phyloP scores from a whole-genome alignment of 192 early-diverging fungal species.

The Coemansia sp. region DNA sequence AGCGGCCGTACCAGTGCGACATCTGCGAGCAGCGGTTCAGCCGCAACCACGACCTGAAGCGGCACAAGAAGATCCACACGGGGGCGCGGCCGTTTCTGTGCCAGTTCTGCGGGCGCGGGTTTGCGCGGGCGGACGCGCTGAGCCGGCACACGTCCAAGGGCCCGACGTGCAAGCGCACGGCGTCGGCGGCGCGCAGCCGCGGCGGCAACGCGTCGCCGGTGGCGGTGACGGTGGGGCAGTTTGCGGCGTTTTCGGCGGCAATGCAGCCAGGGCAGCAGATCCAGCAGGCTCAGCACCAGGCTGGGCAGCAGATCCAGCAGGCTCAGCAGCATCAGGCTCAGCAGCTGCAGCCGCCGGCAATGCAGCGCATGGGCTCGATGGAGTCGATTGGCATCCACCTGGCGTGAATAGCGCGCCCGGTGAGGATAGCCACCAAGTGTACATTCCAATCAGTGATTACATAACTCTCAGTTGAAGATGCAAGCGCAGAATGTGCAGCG shows the following conservation, averaged over 20 bases:
- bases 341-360: constrained; percentile 12
- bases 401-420: constrained; percentile 1
- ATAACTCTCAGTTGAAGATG: no score
- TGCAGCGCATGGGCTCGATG: constrained; percentile 23
- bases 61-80: constrained; percentile 67
- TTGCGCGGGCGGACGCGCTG: constrained; percentile 47
- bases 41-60: constrained; percentile 73
- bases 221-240: not conserved
- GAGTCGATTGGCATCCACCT: constrained; percentile 5
- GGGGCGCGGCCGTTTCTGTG: constrained; percentile 60
- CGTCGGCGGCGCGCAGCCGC: constrained; percentile 8
- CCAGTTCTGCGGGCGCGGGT: constrained; percentile 50
- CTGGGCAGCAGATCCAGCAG: constrained; percentile 12
- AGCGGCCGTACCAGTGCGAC: constrained; percentile 65
- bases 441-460: no score
- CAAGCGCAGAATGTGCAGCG: no score
- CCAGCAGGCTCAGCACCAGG: no score
- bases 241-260: constrained; percentile 4
- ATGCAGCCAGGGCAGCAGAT: no score
- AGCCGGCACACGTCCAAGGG: constrained; percentile 48
- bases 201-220: not conserved
- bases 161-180: constrained; percentile 44
- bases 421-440: not conserved
- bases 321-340: constrained; percentile 13
- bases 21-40: constrained; percentile 65